Base-by-base conservation (phyloP, 371 early-diverging fungal genomes). In the Apophysomyces elegans region DNA sequence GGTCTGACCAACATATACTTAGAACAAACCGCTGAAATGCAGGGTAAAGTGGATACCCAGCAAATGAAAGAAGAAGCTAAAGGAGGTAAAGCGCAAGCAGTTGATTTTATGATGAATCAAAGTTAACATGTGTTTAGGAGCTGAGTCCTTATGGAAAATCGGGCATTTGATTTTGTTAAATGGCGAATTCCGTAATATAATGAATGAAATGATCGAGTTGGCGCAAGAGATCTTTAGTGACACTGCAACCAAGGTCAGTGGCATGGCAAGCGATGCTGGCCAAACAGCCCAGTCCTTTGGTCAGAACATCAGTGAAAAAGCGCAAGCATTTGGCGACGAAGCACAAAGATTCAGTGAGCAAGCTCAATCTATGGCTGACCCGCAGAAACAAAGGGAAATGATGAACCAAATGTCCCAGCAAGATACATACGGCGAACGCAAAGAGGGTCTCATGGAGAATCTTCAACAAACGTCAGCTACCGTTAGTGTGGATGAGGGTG, bases 141-240 rank as follows among this genome's bases (percentile, higher is more conserved):
- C 79, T 13, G 71, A 79, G 11, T 73, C 71, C 7, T 50, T 84
- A 57, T 66, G 71, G 32, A 68, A 76, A 2, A 80, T 87, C 11
- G 80, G 73, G 41, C 81, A 76, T 35, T 70, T 88, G 7, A 66
- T 86, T 14, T 61, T 86, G 8, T 74, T 81, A 46, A 84, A 85
- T 70, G 62, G 78, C 1, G 83, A 86, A 26, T 87, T 88, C 69
- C 75, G 88, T 38, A 35, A 71, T 18, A 69, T 84, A 44, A 36
- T 88, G 39, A 70, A 71, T 21, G 87, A 85, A 43, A 66, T 87
- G 12, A 72, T 83, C 61, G 63, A 74, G 26, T 65, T 86, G 38
- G 78, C 84, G 39, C 84, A 80, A 64, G 79, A 84, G 18, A 68
- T 86, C 41, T 77, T 87, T 58, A 66, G 69, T 37, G 85, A 80